Evolutionary conservation across 805 yeast species (phyloP).

Genomic region (Cyberlindnera xishuangbannaensis): DNA sequence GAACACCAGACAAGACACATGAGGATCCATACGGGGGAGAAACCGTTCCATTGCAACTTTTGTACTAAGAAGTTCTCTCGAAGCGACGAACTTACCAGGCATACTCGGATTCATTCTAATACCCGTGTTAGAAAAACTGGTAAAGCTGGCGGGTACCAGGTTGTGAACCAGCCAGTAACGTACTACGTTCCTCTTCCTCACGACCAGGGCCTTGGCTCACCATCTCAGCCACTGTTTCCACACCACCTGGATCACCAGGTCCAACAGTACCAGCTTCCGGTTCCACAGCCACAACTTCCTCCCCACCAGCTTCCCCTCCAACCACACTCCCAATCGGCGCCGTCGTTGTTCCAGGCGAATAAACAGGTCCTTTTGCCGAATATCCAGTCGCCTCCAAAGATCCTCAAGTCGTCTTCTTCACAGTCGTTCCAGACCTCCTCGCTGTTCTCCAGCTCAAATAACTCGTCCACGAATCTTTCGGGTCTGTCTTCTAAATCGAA

Average conservation of each 20-base stretch:
- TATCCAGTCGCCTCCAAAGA: slow-evolving; percentile 26
- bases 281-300: slow-evolving; percentile 4
- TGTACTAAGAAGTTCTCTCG: slow-evolving; percentile 77
- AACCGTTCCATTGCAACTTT: slow-evolving; percentile 79
- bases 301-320: slow-evolving; percentile 14
- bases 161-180: slow-evolving; percentile 23
- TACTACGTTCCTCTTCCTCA: slow-evolving; percentile 22
- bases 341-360: slow-evolving; percentile 16
- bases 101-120: slow-evolving; percentile 71
- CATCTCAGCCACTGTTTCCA: too few species aligned
- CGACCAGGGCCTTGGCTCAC: slow-evolving; percentile 6
- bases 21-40: slow-evolving; percentile 90
- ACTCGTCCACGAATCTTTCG: slow-evolving; percentile 23
- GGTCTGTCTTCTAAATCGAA: slow-evolving; percentile 24
- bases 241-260: slow-evolving; percentile 4
- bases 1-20: slow-evolving; percentile 92
- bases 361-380: slow-evolving; percentile 23
- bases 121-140: slow-evolving; percentile 40
- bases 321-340: slow-evolving; percentile 9
- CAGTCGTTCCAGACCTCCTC: slow-evolving; percentile 23
- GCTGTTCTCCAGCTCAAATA: slow-evolving; percentile 20
- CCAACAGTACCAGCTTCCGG: slow-evolving; percentile 1
- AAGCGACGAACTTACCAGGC: slow-evolving; percentile 82
- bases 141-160: slow-evolving; percentile 22
- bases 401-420: slow-evolving; percentile 21